phyloP scores from a whole-genome alignment of 106 monocot species.

The Ottelia alismoides region DNA sequence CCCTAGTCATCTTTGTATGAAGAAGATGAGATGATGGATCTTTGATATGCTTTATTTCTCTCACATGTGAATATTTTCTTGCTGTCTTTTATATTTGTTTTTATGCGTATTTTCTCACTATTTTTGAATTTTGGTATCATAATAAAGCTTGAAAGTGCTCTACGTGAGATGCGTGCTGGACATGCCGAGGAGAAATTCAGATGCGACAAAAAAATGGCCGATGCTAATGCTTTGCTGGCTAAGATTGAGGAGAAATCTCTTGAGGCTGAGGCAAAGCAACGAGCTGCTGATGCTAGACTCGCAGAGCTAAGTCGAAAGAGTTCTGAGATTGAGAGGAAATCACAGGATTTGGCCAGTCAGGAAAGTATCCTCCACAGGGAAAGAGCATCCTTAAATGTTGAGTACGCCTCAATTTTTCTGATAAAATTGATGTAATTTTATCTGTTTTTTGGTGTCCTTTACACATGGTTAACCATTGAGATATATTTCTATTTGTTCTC shows the following conservation, averaged over 20 bases:
- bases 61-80: no score
- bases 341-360: slow-evolving; percentile 54
- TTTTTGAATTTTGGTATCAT: no score
- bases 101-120: background rate
- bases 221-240: slow-evolving; percentile 63
- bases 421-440: background rate
- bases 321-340: slow-evolving; percentile 66
- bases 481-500: background rate
- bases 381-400: slow-evolving; percentile 35
- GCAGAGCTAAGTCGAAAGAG: slow-evolving; percentile 86
- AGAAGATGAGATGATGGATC: no score
- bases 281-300: slow-evolving; percentile 74
- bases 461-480: background rate
- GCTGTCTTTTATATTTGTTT: background rate
- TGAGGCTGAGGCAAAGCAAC: slow-evolving; percentile 51
- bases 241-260: slow-evolving; percentile 65
- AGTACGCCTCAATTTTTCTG: slow-evolving; percentile 31
- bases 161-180: slow-evolving; percentile 64
- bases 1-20: no score
- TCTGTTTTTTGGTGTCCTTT: background rate
- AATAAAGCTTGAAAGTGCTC: slow-evolving; percentile 74
- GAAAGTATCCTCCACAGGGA: slow-evolving; percentile 68
- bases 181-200: slow-evolving; percentile 64
- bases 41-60: no score
- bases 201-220: slow-evolving; percentile 65